Base-by-base conservation (phyloP, 1,139 yeast species). In the Kurtzmaniella quercitrusa region DNA sequence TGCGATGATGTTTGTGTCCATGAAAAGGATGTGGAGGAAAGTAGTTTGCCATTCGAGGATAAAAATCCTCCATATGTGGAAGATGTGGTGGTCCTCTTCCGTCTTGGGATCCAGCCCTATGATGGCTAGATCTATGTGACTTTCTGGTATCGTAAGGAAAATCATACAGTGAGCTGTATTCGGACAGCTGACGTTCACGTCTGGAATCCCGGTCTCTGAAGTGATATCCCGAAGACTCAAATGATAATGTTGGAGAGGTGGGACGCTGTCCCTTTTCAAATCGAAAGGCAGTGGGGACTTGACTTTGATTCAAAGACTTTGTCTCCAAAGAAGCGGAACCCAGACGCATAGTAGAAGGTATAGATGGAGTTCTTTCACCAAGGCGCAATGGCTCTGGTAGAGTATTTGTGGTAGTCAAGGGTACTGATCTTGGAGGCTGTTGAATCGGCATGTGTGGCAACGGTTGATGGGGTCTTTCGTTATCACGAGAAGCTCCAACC, bases 171-270 rank as follows among this genome's bases (percentile, higher is more conserved):
- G 45, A 26, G n/a, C 33, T 15, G 33, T 43, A 45, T 8, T 45
- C 47, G 23, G 37, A 34, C n/a, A 19, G 37, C 3, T 20, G 23
- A 34, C 26, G 21, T 3, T 11, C 17, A 34, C 37, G 23, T n/a
- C 37, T 19, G 11, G 6, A 3, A 9, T 34, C 37, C 5, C 37
- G 23, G 20, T 19, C 21, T 34, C 20, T 34, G 37, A 19, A n/a
- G 20, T 33, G 36, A 20, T 40, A 47, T 18, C 43, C 46, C 2
- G 41, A 17, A 33, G 47, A 37, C 2, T 45, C 36, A 39, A 43
- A 41, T 3, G 51, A 45, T 11, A 42, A 36, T n/a, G 50, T 46
- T 5, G 52, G 53, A 12, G 47, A 42, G 3, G 35, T 17, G 12
- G 46, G 46, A n/a, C 40, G 30, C 11, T 16, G 6, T 9, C 23